phyloP scores from a whole-genome alignment of 78 protist genomes.

The Dictyostelium purpureum region DNA sequence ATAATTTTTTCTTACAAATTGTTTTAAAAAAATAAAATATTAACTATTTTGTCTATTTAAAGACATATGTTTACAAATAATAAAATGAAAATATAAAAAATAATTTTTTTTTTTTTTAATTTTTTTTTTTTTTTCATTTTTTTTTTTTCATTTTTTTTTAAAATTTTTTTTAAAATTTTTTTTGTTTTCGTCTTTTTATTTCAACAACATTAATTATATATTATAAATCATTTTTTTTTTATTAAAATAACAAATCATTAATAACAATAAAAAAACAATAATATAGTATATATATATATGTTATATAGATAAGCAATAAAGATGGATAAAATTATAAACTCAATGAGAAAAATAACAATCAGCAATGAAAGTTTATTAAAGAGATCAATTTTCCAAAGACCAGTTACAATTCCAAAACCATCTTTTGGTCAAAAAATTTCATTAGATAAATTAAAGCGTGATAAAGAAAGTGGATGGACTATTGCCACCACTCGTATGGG shows the following conservation, averaged over 20 bases:
- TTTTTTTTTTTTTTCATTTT: background rate
- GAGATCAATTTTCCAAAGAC: background rate
- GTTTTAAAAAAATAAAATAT: background rate
- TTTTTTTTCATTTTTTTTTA: background rate
- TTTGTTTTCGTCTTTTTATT: background rate
- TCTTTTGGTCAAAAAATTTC: constrained; percentile 46
- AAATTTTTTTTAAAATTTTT: background rate
- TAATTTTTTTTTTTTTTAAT: background rate
- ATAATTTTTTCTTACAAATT: background rate
- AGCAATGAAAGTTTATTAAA: too few species aligned
- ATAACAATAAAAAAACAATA: background rate
- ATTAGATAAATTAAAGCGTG: constrained; percentile 9
- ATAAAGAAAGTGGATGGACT: constrained; percentile 56
- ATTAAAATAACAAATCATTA: background rate
- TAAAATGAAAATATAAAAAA: background rate
- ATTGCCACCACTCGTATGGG: constrained; percentile 34
- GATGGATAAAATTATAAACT: background rate
- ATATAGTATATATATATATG: background rate
- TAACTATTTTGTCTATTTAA: background rate
- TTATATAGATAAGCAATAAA: too few species aligned
- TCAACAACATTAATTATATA: too few species aligned
- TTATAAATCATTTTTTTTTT: background rate
- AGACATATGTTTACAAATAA: background rate
- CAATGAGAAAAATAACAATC: background rate
- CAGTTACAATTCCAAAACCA: constrained; percentile 62